Percentiles rank a stretch among this genome's conserved stretches.
Evolutionary conservation across 108 stramenopile genomes (phyloP).

Genomic region (Nannochloropsis granulata): DNA sequence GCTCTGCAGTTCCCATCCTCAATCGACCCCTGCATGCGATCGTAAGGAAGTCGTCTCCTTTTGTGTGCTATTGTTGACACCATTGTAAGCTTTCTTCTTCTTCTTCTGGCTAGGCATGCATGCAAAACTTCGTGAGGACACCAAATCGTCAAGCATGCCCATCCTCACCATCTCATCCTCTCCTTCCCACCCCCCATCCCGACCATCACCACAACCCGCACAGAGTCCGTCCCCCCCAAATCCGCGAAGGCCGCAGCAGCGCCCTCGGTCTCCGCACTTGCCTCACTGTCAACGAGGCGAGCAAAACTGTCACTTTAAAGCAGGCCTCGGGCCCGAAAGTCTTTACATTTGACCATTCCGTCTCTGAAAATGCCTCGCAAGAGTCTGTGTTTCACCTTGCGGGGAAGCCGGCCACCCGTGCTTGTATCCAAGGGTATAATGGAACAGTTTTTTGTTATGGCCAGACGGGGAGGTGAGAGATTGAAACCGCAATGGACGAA

Average conservation of each 20-base stretch:
- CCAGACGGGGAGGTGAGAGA: conserved; percentile 6
- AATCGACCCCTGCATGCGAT: too few relatives aligned
- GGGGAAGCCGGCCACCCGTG: neutral
- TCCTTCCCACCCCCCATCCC: neutral
- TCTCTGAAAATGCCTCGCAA: conserved; percentile 23
- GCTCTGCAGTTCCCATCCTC: too few relatives aligned
- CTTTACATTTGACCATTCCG: conserved; percentile 29
- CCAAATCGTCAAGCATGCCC: too few relatives aligned
- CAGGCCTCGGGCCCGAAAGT: neutral
- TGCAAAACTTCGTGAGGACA: too few relatives aligned
- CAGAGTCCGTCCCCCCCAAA: neutral
- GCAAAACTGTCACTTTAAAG: neutral
- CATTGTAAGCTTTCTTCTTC: too few relatives aligned
- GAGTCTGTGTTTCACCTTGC: conserved; percentile 25
- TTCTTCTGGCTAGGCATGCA: too few relatives aligned
- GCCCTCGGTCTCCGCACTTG: neutral
- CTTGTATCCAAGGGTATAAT: conserved; percentile 34
- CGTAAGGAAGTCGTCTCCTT: too few relatives aligned
- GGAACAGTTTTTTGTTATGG: conserved; percentile 37
- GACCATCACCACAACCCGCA: neutral
- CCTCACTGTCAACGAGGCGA: neutral
- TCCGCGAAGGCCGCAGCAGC: neutral
- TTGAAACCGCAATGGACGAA: too few relatives aligned
- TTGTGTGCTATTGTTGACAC: too few relatives aligned
- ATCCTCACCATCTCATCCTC: too few relatives aligned